Percentiles rank a stretch among this genome's conserved stretches.
phyloP scores from a whole-genome alignment of 768 basidiomycete genomes.

The Leccinum imitatum region DNA sequence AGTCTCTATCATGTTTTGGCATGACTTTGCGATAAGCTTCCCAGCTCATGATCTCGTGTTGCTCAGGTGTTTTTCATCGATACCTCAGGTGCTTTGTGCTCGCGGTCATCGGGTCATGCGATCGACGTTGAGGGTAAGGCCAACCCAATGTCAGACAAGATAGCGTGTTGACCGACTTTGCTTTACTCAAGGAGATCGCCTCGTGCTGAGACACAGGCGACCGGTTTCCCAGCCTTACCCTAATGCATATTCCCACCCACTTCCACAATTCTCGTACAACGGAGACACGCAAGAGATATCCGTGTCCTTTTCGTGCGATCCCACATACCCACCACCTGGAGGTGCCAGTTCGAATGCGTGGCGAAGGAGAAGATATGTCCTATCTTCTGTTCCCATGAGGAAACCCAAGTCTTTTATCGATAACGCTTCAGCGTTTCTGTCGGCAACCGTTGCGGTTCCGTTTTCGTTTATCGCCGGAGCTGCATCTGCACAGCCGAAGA shows the following conservation, averaged over 20 bases:
- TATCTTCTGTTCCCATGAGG: conserved; percentile 65
- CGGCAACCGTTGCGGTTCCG: conserved; percentile 58
- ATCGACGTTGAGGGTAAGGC: conserved; percentile 71
- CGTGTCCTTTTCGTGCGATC: conserved; percentile 61
- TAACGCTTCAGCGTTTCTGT: conserved; percentile 65
- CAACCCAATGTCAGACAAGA: neutral
- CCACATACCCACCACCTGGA: conserved; percentile 50
- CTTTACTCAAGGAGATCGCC: conserved; percentile 48
- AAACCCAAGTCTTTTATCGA: conserved; percentile 70
- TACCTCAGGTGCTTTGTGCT: conserved; percentile 71
- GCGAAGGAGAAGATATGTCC: conserved; percentile 57
- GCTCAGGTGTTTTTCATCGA: conserved; percentile 82
- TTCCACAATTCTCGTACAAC: conserved; percentile 67
- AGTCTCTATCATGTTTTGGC: neutral
- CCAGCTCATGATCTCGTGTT: neutral
- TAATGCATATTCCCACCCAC: conserved; percentile 72
- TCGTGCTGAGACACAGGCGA: conserved; percentile 75
- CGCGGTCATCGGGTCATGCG: conserved; percentile 77
- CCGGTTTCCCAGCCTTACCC: conserved; percentile 78
- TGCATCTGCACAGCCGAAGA: conserved; percentile 31
- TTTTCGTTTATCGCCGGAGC: conserved; percentile 51
- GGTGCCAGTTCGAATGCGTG: conserved; percentile 44
- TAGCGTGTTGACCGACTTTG: conserved; percentile 8
- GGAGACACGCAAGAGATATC: conserved; percentile 55
- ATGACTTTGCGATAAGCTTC: neutral